Base-by-base conservation (phyloP, 169 alveolate species). In the Nephromyces sp. region DNA sequence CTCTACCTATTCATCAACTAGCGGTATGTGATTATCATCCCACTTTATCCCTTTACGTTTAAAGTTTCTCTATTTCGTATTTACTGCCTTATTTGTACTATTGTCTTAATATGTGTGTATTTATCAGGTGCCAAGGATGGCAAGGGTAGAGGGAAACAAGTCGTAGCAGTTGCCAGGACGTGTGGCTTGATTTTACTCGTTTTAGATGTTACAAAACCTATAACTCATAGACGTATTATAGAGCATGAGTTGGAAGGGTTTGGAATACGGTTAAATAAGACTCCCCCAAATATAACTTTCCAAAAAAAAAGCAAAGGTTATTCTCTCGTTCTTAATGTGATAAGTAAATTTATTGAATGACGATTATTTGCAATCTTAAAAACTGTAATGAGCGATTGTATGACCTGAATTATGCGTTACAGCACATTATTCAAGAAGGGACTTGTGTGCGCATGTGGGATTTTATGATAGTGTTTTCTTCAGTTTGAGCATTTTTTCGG, bases 131-230 rank as follows among this genome's bases (percentile, higher is more conserved):
- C 99, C 53, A 95, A 94, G 86, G 99, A 96, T 75, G 99, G 99
- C 67, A 94, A 94, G 81, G 99, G 99, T 69, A 85, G 98, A 75
- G 99, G 99, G 71, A 89, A 92, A 72, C 96, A 96, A 84, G 99
- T 96, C 34, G 95, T 96, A 57, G 98, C 97, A 62, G 98, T 95
- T n/a, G 98, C 98, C 0, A 87, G 97, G 77, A 94, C 98, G 21
- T 94, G 98, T 77, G 84, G 92, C 69, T 89, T 96, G 32, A 94
- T 96, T 69, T 79, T 94, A 29, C 90, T 95, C 24, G 98, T 96
- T 4, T 85, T 96, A 63, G 98, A 96, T 76, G 97, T 95, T 1
- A 79, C 91, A 68, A 94, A 94, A 78, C 96, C 98, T 0, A 68
- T 92, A 83, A 87, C 93, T 31, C 97, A 92, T 80, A 95, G 94